phyloP scores from a whole-genome alignment of 163 green algal genomes.

The Volvox carteri region DNA sequence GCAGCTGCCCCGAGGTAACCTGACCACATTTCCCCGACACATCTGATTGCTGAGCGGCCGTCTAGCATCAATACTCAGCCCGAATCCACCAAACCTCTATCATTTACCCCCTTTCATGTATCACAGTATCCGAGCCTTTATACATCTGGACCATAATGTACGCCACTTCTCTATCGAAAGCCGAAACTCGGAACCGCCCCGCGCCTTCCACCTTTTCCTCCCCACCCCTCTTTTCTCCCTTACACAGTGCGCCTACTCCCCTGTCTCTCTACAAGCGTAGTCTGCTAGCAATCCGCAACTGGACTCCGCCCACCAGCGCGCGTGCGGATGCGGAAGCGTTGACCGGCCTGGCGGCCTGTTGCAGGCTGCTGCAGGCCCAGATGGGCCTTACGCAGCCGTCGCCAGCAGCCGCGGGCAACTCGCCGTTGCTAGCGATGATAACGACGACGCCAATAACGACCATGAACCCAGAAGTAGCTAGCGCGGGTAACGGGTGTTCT shows the following conservation, averaged over 20 bases:
- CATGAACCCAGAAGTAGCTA: too few relatives aligned
- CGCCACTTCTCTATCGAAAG: too few relatives aligned
- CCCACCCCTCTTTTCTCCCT: too few relatives aligned
- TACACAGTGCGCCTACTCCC: constrained; percentile 32
- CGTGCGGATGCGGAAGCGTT: constrained; percentile 37
- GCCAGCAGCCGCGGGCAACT: neutral
- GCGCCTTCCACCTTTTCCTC: neutral
- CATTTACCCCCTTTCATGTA: too few relatives aligned
- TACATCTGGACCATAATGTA: too few relatives aligned
- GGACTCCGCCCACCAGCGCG: constrained; percentile 22
- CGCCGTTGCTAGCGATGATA: too few relatives aligned
- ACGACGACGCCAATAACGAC: too few relatives aligned
- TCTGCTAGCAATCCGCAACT: constrained; percentile 17
- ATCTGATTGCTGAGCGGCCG: too few relatives aligned
- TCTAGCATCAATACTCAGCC: too few relatives aligned
- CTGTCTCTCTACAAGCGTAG: constrained; percentile 49
- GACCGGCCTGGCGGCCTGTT: neutral
- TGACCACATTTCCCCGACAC: too few relatives aligned
- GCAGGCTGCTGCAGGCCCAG: neutral
- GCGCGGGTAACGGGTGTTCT: neutral
- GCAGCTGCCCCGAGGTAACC: neutral
- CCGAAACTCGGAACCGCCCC: neutral
- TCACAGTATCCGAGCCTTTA: too few relatives aligned
- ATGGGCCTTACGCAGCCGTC: neutral
- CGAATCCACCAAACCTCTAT: too few relatives aligned